Evolutionary conservation across 23 red algal genomes (phyloP), one percentile per base, ranked within the genome.

Genomic region (Pyropia haitanensis): DNA sequence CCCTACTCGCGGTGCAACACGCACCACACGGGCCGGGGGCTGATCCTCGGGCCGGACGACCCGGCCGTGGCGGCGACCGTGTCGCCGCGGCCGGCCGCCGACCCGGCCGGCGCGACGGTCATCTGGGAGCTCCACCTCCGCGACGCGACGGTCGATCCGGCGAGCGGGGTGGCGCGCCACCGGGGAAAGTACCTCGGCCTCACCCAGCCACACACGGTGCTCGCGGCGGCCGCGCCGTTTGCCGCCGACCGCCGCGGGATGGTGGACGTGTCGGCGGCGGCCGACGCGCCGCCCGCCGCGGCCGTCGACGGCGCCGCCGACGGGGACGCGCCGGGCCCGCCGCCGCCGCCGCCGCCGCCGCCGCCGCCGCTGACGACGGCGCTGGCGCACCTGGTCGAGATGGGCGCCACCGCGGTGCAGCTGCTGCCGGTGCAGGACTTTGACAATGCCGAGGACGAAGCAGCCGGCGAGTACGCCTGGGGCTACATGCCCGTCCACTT

Each of bases 401-500:
- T 95, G 75, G 89, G 89, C 18, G 78, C 86, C 21, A 95, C 53
- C 1, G 63, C 89, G 1, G 61, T 95, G 34, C 79, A 95, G 51
- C 76, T 95, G 22, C 57, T 95, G 67, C 89, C 89, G 20, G 66
- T 95, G 21, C 78, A 86, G 54, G 79, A 95, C 73, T 95, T 95
- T 65, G 89, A 95, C 19, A 85, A 95, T 25, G 62, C 79, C 18
- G 89, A 95, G 56, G 26, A n/a, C 12, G 64, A 74, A 33, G 60
- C 73, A 0, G 1, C 1, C 9, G 20, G 63, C 3, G 21, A 77
- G n/a, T 86, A 96, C 65, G 52, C 63, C 39, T 96, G 92, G 92
- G 92, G 92, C 26, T 96, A 96, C 56, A 90, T 86, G 73, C 92
- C 92, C 14, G 81, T 90, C 25, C 79, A 86, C 60, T 96, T 96